A percentile compares a stretch with the other conserved stretches of the same genome.
Evolutionary conservation across 495 filamentous ascomycete genomes (phyloP).

Genomic region (Ramalina peruviana): DNA sequence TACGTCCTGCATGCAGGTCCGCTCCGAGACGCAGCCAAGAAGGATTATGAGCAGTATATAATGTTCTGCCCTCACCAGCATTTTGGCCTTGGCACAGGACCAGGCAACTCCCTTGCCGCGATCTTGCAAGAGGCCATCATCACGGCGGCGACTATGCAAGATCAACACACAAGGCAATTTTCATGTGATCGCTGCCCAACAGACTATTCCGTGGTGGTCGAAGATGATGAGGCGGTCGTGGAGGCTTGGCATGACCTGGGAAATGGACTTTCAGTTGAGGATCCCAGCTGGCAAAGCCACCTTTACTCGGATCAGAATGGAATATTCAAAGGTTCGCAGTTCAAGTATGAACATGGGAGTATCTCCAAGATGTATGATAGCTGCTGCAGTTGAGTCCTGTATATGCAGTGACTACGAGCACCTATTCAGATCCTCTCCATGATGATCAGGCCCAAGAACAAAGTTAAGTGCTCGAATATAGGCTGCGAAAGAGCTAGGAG

Average conservation of each 20-base stretch:
- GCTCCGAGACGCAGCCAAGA: conserved; percentile 5
- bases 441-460: too few relatives aligned
- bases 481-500: too few relatives aligned
- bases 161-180: conserved; percentile 1
- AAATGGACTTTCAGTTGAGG: conserved; percentile 3
- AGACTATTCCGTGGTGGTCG: conserved; percentile 5
- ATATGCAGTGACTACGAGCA: conserved; percentile 1
- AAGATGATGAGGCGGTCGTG: conserved; percentile 2
- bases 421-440: not conserved
- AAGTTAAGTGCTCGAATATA: too few relatives aligned
- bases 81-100: conserved; percentile 4
- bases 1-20: conserved; percentile 4
- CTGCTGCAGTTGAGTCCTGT: not conserved
- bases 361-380: conserved; percentile 4
- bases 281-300: conserved; percentile 7
- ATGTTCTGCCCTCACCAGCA: conserved; percentile 5
- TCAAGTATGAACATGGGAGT: conserved; percentile 6
- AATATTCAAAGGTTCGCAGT: not conserved
- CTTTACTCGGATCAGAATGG: not conserved
- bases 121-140: conserved; percentile 4
- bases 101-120: conserved; percentile 3
- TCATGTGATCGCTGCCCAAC: conserved; percentile 7
- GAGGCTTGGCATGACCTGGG: conserved; percentile 7
- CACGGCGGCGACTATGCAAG: conserved; percentile 1
- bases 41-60: not conserved